Evolutionary conservation across 208 protist species (phyloP).

Genomic region (Leishmania major): DNA sequence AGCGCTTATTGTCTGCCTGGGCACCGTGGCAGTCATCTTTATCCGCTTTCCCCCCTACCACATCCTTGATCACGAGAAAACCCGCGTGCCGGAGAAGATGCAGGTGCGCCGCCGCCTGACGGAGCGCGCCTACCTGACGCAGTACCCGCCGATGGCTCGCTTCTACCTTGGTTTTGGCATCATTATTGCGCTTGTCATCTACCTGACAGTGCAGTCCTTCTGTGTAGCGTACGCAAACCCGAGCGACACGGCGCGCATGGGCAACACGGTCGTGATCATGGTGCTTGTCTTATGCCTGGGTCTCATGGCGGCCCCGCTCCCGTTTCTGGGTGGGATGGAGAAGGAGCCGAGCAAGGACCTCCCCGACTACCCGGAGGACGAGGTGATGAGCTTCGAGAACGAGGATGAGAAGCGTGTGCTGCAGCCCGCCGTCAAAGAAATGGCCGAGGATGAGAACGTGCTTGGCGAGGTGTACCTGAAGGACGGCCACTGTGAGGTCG

Average conservation of each 20-base stretch:
- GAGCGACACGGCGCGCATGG: slow-evolving; percentile 27
- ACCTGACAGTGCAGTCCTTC: slow-evolving; percentile 56
- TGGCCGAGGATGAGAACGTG: slow-evolving; percentile 19
- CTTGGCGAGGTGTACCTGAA: slow-evolving; percentile 17
- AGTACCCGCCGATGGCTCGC: slow-evolving; percentile 48
- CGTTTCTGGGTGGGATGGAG: slow-evolving; percentile 56
- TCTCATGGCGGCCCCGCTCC: slow-evolving; percentile 35
- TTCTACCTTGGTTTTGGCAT: slow-evolving; percentile 47
- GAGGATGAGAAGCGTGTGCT: slow-evolving; percentile 21
- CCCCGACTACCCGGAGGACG: slow-evolving; percentile 11
- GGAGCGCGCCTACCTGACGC: slow-evolving; percentile 59
- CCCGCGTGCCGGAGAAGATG: slow-evolving; percentile 26
- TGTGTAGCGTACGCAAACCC: slow-evolving; percentile 45
- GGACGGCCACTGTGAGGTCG: neutral
- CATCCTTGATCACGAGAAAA: slow-evolving; percentile 38
- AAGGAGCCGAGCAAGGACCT: slow-evolving; percentile 36
- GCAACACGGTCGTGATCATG: slow-evolving; percentile 43
- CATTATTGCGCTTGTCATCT: slow-evolving; percentile 43
- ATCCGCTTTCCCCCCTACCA: slow-evolving; percentile 60
- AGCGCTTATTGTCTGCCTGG: slow-evolving; percentile 29
- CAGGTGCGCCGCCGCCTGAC: slow-evolving; percentile 52
- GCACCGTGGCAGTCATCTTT: slow-evolving; percentile 30
- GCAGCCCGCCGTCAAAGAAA: slow-evolving; percentile 7
- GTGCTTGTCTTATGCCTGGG: slow-evolving; percentile 38
- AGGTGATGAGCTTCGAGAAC: neutral